Conservation (phyloP, 2,329 filamentous ascomycete genomes). For the Thielaviopsis ethacetica region DNA sequence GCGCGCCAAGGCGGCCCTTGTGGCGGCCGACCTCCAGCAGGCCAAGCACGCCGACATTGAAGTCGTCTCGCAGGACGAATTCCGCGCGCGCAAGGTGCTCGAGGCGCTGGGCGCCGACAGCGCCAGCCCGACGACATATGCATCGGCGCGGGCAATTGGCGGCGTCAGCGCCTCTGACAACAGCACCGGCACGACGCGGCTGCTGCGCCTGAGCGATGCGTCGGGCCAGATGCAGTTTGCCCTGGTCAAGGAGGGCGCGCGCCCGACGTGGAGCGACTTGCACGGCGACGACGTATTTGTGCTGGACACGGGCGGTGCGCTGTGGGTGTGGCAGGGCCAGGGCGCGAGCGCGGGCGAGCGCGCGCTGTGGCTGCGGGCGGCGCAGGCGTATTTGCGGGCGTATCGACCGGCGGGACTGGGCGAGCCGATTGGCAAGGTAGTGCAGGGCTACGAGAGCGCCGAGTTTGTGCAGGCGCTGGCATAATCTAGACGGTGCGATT, state of each 20-base stretch:
- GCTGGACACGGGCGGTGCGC: conserved; percentile 36
- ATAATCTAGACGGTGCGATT: no score
- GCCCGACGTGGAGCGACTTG: conserved; percentile 31
- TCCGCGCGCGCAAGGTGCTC: conserved; percentile 36
- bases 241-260: conserved; percentile 37
- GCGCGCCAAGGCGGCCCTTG: conserved; percentile 50
- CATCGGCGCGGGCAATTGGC: not conserved
- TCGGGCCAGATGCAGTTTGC: conserved; percentile 40
- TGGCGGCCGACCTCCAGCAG: conserved; percentile 47
- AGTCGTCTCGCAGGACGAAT: conserved; percentile 45
- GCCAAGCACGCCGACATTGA: conserved; percentile 50
- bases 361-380: conserved; percentile 41
- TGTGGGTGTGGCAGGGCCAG: conserved; percentile 53
- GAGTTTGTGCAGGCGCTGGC: conserved; percentile 33
- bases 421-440: conserved; percentile 37
- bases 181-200: conserved; percentile 21
- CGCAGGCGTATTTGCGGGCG: conserved; percentile 36
- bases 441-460: conserved; percentile 36
- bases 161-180: conserved; percentile 1
- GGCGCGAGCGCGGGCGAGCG: conserved; percentile 42
- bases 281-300: conserved; percentile 46
- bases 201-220: conserved; percentile 48
- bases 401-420: not conserved
- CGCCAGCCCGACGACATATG: conserved; percentile 7
- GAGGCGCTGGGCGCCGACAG: conserved; percentile 35